phyloP scores from a whole-genome alignment of 495 filamentous ascomycete genomes.

The Cercophora scortea region DNA sequence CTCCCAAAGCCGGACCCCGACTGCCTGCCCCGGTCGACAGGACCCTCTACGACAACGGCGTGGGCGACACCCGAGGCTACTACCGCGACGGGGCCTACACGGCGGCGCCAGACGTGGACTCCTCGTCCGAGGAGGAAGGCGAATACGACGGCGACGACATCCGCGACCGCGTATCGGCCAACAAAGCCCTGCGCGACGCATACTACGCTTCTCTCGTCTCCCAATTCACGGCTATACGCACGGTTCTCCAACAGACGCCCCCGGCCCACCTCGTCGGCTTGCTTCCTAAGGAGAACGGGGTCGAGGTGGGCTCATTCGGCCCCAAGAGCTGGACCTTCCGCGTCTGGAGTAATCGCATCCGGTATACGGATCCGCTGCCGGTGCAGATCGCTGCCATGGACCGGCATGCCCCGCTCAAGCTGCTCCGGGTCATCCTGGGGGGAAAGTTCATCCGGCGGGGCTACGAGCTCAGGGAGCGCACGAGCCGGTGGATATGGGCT shows the following conservation, averaged over 20 bases:
- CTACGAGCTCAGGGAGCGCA: constrained; percentile 35
- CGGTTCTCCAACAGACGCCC: constrained; percentile 47
- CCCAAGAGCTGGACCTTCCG: constrained; percentile 38
- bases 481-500: constrained; percentile 55
- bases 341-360: constrained; percentile 40
- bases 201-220: constrained; percentile 57
- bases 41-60: constrained; percentile 33
- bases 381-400: constrained; percentile 65
- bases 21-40: constrained; percentile 28
- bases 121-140: background rate
- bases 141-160: constrained; percentile 6
- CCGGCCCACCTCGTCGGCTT: constrained; percentile 38
- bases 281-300: constrained; percentile 52
- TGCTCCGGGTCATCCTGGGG: constrained; percentile 40
- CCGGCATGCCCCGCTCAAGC: constrained; percentile 47
- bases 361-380: constrained; percentile 52
- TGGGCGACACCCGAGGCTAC: constrained; percentile 48
- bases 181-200: constrained; percentile 43
- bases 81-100: constrained; percentile 68
- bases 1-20: constrained; percentile 42
- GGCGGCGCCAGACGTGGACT: constrained; percentile 32
- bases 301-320: constrained; percentile 41
- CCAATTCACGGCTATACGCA: constrained; percentile 52
- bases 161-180: constrained; percentile 24
- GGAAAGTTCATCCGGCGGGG: constrained; percentile 41